These are phyloP conservation scores for Macaranga tanarius DNA, from an alignment of 441 rosid species.

Conservation along the genomic window DNA sequence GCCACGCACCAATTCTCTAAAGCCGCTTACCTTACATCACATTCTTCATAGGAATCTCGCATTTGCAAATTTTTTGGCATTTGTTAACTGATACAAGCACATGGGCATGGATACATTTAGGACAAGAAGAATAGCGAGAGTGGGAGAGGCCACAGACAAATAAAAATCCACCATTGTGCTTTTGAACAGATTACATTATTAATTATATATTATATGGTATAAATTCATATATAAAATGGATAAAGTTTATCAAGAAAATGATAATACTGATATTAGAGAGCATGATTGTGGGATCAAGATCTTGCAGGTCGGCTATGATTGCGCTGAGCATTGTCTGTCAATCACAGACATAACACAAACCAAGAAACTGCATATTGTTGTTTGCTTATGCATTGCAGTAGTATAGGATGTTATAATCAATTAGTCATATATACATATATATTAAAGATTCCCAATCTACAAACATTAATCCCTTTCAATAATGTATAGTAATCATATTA, in stretches of 20 bases:
- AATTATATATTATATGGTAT: no score
- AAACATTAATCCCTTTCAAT: slow-evolving; percentile 36
- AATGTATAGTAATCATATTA: background rate
- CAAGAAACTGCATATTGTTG: slow-evolving; percentile 38
- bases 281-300: slow-evolving; percentile 56
- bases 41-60: slow-evolving; percentile 8
- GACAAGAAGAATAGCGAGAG: slow-evolving; percentile 10
- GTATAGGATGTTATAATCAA: no score
- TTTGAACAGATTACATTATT: background rate
- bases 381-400: slow-evolving; percentile 3
- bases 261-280: slow-evolving; percentile 24
- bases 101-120: slow-evolving; percentile 26
- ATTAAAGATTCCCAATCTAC: slow-evolving; percentile 31
- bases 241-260: slow-evolving; percentile 4
- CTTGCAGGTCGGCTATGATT: slow-evolving; percentile 67
- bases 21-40: slow-evolving; percentile 27
- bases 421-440: no score
- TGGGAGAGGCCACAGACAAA: slow-evolving; percentile 11
- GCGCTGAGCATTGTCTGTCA: slow-evolving; percentile 51
- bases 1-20: slow-evolving; percentile 8
- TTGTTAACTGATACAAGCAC: slow-evolving; percentile 31
- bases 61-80: background rate
- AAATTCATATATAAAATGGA: background rate
- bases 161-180: background rate
- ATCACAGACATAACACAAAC: slow-evolving; percentile 53